Evolutionary conservation across 2,329 filamentous ascomycete species (phyloP).

Genomic region (Pyrenophora tritici-repentis): DNA sequence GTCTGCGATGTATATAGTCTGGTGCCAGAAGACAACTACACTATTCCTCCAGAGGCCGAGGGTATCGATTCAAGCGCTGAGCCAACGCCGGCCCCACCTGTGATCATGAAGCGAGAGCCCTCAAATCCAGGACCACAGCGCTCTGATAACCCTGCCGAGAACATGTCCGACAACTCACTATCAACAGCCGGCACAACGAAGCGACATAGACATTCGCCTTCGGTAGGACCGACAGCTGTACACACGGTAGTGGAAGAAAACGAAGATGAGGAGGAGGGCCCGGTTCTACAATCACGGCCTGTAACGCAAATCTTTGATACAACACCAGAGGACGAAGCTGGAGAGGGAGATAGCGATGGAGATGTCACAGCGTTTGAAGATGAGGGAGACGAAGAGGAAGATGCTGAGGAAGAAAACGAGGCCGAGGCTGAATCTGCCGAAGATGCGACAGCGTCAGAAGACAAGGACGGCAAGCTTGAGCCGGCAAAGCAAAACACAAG

Average conservation of each 20-base stretch:
- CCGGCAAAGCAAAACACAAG: slow-evolving; percentile 27
- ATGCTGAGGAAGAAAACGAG: slow-evolving; percentile 10
- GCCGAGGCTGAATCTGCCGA: slow-evolving; percentile 26
- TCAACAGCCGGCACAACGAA: slow-evolving; percentile 73
- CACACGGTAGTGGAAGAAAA: slow-evolving; percentile 82
- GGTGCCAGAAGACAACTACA: slow-evolving; percentile 93
- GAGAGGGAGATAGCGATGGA: slow-evolving; percentile 10
- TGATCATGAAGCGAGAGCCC: slow-evolving; percentile 46
- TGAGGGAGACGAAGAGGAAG: slow-evolving; percentile 21
- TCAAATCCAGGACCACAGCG: slow-evolving; percentile 29
- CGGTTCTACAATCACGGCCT: slow-evolving; percentile 15
- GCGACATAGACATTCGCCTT: slow-evolving; percentile 81
- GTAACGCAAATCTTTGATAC: slow-evolving; percentile 27
- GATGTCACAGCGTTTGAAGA: slow-evolving; percentile 23
- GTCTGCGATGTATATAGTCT: slow-evolving; percentile 92
- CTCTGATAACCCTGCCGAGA: slow-evolving; percentile 27
- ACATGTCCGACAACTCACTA: slow-evolving; percentile 51
- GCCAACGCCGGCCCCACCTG: slow-evolving; percentile 31
- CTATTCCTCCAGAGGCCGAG: slow-evolving; percentile 89
- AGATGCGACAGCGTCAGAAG: slow-evolving; percentile 17
- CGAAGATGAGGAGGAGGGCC: slow-evolving; percentile 67
- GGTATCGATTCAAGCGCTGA: slow-evolving; percentile 64
- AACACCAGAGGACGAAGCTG: slow-evolving; percentile 11
- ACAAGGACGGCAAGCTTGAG: slow-evolving; percentile 14
- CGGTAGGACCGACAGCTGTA: slow-evolving; percentile 72